Evolutionary conservation across 345 rosid genomes (phyloP).

Genomic region (Carallia pectinifolia): DNA sequence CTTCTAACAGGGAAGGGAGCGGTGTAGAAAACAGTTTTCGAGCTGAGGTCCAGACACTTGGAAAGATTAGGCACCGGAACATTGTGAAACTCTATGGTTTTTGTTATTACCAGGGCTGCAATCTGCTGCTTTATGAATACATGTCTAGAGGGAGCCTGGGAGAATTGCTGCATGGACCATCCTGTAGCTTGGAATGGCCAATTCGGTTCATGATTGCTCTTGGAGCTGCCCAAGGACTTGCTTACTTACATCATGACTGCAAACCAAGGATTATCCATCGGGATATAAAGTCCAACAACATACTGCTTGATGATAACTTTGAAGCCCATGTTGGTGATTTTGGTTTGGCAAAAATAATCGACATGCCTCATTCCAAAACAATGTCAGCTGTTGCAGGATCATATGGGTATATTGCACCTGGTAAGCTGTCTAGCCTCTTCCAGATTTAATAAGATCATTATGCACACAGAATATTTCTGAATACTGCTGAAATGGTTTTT

Average conservation of each 20-base stretch:
- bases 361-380: conserved; percentile 69
- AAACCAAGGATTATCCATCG: conserved; percentile 77
- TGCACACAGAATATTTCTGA: not conserved
- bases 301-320: conserved; percentile 62
- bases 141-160: conserved; percentile 81
- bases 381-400: conserved; percentile 91
- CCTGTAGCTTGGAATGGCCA: conserved; percentile 55
- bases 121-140: conserved; percentile 74
- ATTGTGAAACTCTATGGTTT: conserved; percentile 83
- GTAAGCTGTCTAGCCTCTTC: conserved; percentile 28
- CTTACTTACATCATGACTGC: conserved; percentile 79
- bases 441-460: not conserved
- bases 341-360: conserved; percentile 76
- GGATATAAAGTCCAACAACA: conserved; percentile 79
- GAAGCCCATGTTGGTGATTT: conserved; percentile 91
- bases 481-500: not conserved
- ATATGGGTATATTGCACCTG: conserved; percentile 90
- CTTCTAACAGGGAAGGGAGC: conserved; percentile 58
- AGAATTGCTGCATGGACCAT: conserved; percentile 53
- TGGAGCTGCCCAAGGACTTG: conserved; percentile 81
- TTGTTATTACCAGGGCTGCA: conserved; percentile 65
- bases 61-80: conserved; percentile 76
- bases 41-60: conserved; percentile 75
- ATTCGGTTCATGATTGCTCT: conserved; percentile 62
- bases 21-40: conserved; percentile 63